Percentiles rank a stretch among this genome's conserved stretches.
Conservation (phyloP, 495 filamentous ascomycete species). For the Podospora pseudopauciseta region DNA sequence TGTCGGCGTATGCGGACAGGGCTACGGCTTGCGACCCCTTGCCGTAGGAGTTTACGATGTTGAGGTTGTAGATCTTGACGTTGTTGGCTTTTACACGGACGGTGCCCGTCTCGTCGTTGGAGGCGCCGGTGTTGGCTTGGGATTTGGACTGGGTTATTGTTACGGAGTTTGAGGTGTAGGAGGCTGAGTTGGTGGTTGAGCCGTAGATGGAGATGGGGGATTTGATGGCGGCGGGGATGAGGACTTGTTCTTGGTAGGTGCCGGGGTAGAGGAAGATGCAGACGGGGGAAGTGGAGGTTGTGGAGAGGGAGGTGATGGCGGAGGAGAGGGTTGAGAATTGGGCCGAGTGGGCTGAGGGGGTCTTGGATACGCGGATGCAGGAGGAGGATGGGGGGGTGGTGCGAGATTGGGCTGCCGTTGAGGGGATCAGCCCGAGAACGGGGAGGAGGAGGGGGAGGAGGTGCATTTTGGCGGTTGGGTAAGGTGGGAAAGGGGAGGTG, state of each 20-base stretch:
- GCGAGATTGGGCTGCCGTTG: constrained; percentile 30
- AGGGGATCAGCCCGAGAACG: not conserved
- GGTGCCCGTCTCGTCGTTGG: constrained; percentile 51
- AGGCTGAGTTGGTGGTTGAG: constrained; percentile 53
- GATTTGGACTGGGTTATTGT: constrained; percentile 50
- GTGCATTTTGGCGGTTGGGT: not conserved
- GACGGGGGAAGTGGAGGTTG: constrained; percentile 40
- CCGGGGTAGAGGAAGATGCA: constrained; percentile 63
- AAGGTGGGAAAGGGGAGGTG: not conserved
- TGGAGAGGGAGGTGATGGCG: constrained; percentile 54
- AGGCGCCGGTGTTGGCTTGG: constrained; percentile 41
- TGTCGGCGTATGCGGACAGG: constrained; percentile 49
- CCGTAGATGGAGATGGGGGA: constrained; percentile 59
- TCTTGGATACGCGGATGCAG: constrained; percentile 51
- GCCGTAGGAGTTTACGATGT: constrained; percentile 55
- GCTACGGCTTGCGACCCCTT: constrained; percentile 58
- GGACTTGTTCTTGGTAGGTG: constrained; percentile 58
- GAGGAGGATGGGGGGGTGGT: constrained; percentile 49
- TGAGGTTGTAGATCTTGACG: constrained; percentile 61
- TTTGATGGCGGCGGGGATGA: constrained; percentile 42
- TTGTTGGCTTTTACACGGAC: constrained; percentile 50
- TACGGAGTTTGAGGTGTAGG: constrained; percentile 56
- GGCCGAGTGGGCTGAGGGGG: constrained; percentile 31
- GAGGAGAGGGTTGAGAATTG: constrained; percentile 51
- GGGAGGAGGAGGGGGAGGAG: not conserved